phyloP scores from a whole-genome alignment of 306 rosid genomes.

The Argentina anserina region DNA sequence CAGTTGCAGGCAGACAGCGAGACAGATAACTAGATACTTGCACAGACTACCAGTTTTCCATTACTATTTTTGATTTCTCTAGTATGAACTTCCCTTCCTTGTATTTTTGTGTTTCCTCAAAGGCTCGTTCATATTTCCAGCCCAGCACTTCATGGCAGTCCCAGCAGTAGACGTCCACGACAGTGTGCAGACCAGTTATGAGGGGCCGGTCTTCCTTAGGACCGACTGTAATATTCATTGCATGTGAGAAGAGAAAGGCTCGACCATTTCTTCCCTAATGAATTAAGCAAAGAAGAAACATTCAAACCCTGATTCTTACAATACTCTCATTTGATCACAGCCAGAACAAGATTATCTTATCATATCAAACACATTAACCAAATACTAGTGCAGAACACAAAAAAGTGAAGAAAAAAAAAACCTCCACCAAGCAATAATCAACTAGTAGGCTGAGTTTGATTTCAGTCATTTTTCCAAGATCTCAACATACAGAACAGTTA shows the following conservation, averaged over 20 bases:
- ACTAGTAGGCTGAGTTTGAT: neutral
- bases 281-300: constrained; percentile 4
- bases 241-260: constrained; percentile 55
- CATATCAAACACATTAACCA: neutral
- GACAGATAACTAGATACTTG: constrained; percentile 7
- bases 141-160: constrained; percentile 42
- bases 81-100: constrained; percentile 46
- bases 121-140: constrained; percentile 47
- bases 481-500: neutral
- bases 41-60: constrained; percentile 40
- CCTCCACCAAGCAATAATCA: neutral
- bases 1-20: constrained; percentile 13
- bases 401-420: too few species aligned
- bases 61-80: constrained; percentile 42
- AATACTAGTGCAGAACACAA: neutral
- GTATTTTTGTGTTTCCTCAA: constrained; percentile 41
- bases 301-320: neutral
- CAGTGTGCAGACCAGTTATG: constrained; percentile 44
- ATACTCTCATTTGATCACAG: constrained; percentile 1
- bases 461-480: neutral
- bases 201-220: constrained; percentile 41
- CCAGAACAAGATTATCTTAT: constrained; percentile 5
- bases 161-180: constrained; percentile 39
- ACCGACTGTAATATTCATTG: constrained; percentile 35
- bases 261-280: constrained; percentile 63